Base-by-base conservation (phyloP, 129 eudicot genomes). In the Cynara cardunculus region DNA sequence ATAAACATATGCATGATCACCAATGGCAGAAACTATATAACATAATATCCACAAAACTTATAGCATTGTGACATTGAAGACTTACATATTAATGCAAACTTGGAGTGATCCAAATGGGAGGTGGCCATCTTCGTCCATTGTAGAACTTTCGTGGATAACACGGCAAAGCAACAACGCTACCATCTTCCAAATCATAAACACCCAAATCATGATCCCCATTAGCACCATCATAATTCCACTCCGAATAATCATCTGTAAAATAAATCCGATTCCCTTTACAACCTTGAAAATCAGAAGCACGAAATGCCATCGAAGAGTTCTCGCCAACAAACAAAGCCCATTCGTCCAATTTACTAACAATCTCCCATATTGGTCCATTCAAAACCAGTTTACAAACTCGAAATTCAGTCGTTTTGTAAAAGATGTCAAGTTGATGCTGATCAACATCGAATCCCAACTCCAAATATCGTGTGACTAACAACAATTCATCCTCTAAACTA, bases 61-160 rank as follows among this genome's bases (percentile, higher is more conserved):
- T 22, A 78, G 18, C 10, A 46, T 24, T 16, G 11, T 34, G 26
- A 37, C 37, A 80, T 44, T 30, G 4, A 65, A 75, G 37, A 81
- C 88, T 88, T 71, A 86, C 88, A 59, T 31, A 27, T 87, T 78
- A 91, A 74, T 84, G 80, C 71, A 90, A 85, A 85, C 81, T 88
- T 37, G 98, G 98, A 77, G 91, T 87, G 44, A 94, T 65, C 98
- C 98, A 94, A 69, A 91, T 88, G 1, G 97, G 98, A 13, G 93
- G 88, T 21, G 92, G 87, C 88, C 89, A 90, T 26, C 86, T 56
- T 44, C 89, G 81, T 25, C 86, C 87, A 72, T 77, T 71, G n/a
- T 83, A 87, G 2, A 84, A 84, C 84, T 82, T 87, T 37, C 41
- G 73, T 19, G 94, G 89, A 78, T 80, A 91, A 85, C 93, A 88